These are phyloP conservation scores for Yamadazyma laniorum DNA, from an alignment of 805 yeast genomes.

Conservation along the genomic window DNA sequence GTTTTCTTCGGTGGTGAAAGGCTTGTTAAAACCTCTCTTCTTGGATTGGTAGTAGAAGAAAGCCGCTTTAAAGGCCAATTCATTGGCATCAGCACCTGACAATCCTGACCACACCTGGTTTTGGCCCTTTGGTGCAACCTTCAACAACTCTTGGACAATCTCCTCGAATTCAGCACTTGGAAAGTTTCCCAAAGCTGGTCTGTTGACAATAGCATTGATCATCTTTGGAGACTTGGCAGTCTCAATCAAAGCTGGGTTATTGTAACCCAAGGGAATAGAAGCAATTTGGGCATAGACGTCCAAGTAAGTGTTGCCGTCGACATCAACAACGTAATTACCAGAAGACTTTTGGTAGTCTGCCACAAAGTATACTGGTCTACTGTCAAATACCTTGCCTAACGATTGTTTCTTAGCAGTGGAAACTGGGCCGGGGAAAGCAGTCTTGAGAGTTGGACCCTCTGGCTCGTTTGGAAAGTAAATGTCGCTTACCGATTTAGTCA, in stretches of 20 bases:
- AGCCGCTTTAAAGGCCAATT: constrained; percentile 85
- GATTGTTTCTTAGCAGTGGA: constrained; percentile 51
- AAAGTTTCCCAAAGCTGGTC: constrained; percentile 84
- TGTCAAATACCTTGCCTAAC: constrained; percentile 63
- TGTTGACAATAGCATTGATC: constrained; percentile 71
- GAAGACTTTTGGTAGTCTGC: constrained; percentile 72
- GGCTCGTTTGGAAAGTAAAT: constrained; percentile 82
- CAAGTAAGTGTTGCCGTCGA: constrained; percentile 71
- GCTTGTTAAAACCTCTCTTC: constrained; percentile 61
- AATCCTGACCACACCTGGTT: constrained; percentile 74
- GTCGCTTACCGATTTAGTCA: constrained; percentile 43
- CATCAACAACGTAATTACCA: constrained; percentile 81
- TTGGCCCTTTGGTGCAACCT: constrained; percentile 79
- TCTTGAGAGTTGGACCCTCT: constrained; percentile 56
- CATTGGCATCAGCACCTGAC: constrained; percentile 87
- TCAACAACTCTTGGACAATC: constrained; percentile 47
- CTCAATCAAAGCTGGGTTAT: constrained; percentile 71
- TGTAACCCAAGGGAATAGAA: constrained; percentile 82
- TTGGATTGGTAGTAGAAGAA: constrained; percentile 74
- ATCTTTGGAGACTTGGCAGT: constrained; percentile 68
- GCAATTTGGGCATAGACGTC: constrained; percentile 85
- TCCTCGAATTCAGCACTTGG: constrained; percentile 69
- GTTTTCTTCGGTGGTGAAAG: constrained; percentile 68
- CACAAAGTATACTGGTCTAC: constrained; percentile 70
- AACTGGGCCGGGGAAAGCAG: constrained; percentile 78